Evolutionary conservation across 2,329 filamentous ascomycete genomes (phyloP), one percentile per base, ranked within the genome.

Genomic region (Thelonectria blattea): DNA sequence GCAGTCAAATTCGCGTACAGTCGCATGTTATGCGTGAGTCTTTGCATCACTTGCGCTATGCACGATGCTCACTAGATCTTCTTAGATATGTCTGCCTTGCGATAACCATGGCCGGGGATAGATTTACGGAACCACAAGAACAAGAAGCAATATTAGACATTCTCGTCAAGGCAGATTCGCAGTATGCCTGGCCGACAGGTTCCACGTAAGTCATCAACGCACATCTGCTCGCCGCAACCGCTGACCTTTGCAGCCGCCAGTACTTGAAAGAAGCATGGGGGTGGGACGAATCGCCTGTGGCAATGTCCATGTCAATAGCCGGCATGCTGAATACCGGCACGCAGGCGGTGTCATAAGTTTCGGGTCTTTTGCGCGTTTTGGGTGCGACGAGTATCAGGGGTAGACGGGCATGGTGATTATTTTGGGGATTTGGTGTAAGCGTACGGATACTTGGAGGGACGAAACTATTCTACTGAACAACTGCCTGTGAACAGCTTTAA

Each of bases 71-170:
- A 69, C 11, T 2, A 24, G 1, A 0, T 7, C 9, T n/a, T 7
- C 14, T 50, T 10, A 72, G 71, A 50, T 71, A 72, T 14, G 71
- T 66, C 3, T 72, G 65, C 18, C 61, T 73, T 1, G 69, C 72
- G 5, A 71, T 73, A 1, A 67, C 70, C 1, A 71, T 72, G 71
- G 72, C 69, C 3, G 78, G 78, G 7, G 78, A 79, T 56, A 72
- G 76, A 20, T 80, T 80, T 52, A 71, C 68, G 2, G 70, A 74
- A 7, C 63, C 67, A 6, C 64, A 62, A 12, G 78, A 79, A 54
- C 78, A 79, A 46, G 71, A 77, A 47, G 75, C 74, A 9, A 60
- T 80, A 8, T 67, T 77, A 7, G 65, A 70, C 3, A 67, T 80
- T 7, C 64, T 80, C 32, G 60, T 68, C 11, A 73, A 70, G 22